phyloP scores from a whole-genome alignment of 495 filamentous ascomycete genomes.

The Penicillium tannophilum region DNA sequence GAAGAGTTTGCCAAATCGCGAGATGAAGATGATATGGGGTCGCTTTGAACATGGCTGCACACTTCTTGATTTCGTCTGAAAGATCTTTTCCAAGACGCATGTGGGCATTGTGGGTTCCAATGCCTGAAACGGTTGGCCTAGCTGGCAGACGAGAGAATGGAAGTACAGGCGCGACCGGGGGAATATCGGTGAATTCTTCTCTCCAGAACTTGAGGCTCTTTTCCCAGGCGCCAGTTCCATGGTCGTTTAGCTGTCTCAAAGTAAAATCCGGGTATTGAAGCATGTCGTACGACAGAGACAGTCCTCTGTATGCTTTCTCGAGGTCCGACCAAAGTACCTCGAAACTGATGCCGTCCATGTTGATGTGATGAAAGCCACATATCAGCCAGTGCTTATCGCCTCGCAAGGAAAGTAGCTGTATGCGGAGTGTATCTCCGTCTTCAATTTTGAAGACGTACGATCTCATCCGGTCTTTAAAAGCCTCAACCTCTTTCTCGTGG shows the following conservation, averaged over 20 bases:
- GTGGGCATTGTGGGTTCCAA: constrained; percentile 13
- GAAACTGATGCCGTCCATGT: constrained; percentile 50
- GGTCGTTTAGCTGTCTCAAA: constrained; percentile 22
- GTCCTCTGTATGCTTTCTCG: constrained; percentile 36
- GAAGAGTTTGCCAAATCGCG: constrained; percentile 35
- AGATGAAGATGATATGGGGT: constrained; percentile 51
- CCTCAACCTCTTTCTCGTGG: constrained; percentile 15
- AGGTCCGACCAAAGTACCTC: constrained; percentile 41
- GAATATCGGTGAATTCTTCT: constrained; percentile 25
- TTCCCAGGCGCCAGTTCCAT: constrained; percentile 19
- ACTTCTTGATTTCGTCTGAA: constrained; percentile 19
- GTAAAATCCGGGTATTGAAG: constrained; percentile 34
- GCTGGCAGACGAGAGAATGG: constrained; percentile 21
- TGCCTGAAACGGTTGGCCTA: constrained; percentile 16
- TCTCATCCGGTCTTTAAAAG: constrained; percentile 17
- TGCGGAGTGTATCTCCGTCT: constrained; percentile 30
- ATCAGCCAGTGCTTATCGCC: constrained; percentile 31
- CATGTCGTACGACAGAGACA: constrained; percentile 7
- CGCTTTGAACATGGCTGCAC: constrained; percentile 22
- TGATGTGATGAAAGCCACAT: constrained; percentile 48
- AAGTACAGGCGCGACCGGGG: constrained; percentile 39
- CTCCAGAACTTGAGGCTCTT: constrained; percentile 41
- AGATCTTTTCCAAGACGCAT: constrained; percentile 18
- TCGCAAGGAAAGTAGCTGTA: constrained; percentile 26
- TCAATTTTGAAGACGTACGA: constrained; percentile 34